phyloP scores from a whole-genome alignment of 1,284 basidiomycete genomes.

The Porogramme epimiltina region DNA sequence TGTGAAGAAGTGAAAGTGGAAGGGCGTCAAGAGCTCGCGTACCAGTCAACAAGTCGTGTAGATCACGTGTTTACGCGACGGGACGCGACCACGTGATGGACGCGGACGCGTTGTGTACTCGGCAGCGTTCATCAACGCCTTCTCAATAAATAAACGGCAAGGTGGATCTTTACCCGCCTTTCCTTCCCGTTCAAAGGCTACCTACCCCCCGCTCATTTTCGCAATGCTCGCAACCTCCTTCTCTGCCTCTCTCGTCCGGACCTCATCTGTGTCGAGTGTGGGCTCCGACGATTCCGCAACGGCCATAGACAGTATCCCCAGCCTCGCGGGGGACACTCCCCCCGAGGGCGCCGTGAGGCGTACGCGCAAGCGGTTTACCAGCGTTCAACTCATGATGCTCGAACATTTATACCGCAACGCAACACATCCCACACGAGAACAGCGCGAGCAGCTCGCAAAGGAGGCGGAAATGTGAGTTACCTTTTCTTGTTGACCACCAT shows the following conservation, averaged over 20 bases:
- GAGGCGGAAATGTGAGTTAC: slow-evolving; percentile 61
- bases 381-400: slow-evolving; percentile 67
- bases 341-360: slow-evolving; percentile 35
- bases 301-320: slow-evolving; percentile 17
- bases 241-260: slow-evolving; percentile 26
- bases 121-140: slow-evolving; percentile 12
- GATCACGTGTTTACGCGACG: slow-evolving; percentile 21
- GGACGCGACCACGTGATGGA: slow-evolving; percentile 19
- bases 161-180: neutral
- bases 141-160: slow-evolving; percentile 16
- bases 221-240: slow-evolving; percentile 7
- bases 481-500: slow-evolving; percentile 11
- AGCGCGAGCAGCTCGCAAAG: slow-evolving; percentile 63
- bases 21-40: neutral
- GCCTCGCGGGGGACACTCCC: slow-evolving; percentile 8
- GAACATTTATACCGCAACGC: slow-evolving; percentile 70
- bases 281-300: slow-evolving; percentile 26
- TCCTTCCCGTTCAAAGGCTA: neutral
- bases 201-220: neutral
- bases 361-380: slow-evolving; percentile 71
- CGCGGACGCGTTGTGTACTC: slow-evolving; percentile 23
- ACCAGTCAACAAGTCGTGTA: slow-evolving; percentile 19
- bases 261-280: slow-evolving; percentile 30
- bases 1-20: too few relatives aligned
- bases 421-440: slow-evolving; percentile 71